These are phyloP conservation scores for Trichoderma oligosporum DNA, from an alignment of 2,329 filamentous ascomycete genomes.

Conservation along the genomic window DNA sequence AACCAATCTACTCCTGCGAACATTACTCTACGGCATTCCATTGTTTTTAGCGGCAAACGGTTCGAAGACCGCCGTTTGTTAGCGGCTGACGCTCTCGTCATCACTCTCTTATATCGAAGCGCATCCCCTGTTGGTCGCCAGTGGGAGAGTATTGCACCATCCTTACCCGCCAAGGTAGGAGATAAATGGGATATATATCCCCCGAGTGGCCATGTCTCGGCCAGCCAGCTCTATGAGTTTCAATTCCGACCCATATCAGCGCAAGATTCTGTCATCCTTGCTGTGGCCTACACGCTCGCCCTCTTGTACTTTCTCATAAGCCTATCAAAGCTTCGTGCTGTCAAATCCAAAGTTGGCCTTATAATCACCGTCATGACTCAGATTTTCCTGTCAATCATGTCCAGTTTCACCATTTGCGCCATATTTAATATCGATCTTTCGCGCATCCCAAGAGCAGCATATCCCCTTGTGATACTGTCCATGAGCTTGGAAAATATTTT, in stretches of 20 bases:
- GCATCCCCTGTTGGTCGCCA: slow-evolving; percentile 60
- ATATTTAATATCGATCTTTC: slow-evolving; percentile 72
- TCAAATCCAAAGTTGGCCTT: slow-evolving; percentile 72
- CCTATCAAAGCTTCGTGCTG: slow-evolving; percentile 65
- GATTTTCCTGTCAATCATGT: slow-evolving; percentile 68
- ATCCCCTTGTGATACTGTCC: slow-evolving; percentile 71
- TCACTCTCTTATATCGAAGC: slow-evolving; percentile 67
- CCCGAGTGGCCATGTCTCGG: slow-evolving; percentile 48
- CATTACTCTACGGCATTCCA: slow-evolving; percentile 70
- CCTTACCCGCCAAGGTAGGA: slow-evolving; percentile 47
- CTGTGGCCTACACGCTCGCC: slow-evolving; percentile 61
- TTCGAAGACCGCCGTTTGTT: slow-evolving; percentile 65
- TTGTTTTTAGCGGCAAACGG: slow-evolving; percentile 76
- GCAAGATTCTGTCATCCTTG: slow-evolving; percentile 61
- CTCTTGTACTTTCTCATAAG: slow-evolving; percentile 62
- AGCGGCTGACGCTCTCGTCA: slow-evolving; percentile 73
- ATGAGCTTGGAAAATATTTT: slow-evolving; percentile 79
- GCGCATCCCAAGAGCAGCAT: slow-evolving; percentile 68
- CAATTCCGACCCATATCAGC: slow-evolving; percentile 70
- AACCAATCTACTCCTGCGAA: slow-evolving; percentile 64
- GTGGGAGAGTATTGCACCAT: slow-evolving; percentile 60
- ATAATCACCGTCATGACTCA: slow-evolving; percentile 68
- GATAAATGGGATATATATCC: slow-evolving; percentile 65
- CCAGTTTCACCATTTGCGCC: slow-evolving; percentile 75
- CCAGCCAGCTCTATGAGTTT: slow-evolving; percentile 70